Percentiles rank a stretch among this genome's conserved stretches.
Evolutionary conservation across 148 eudicot species (phyloP).

Genomic region (Euryodendron excelsum): DNA sequence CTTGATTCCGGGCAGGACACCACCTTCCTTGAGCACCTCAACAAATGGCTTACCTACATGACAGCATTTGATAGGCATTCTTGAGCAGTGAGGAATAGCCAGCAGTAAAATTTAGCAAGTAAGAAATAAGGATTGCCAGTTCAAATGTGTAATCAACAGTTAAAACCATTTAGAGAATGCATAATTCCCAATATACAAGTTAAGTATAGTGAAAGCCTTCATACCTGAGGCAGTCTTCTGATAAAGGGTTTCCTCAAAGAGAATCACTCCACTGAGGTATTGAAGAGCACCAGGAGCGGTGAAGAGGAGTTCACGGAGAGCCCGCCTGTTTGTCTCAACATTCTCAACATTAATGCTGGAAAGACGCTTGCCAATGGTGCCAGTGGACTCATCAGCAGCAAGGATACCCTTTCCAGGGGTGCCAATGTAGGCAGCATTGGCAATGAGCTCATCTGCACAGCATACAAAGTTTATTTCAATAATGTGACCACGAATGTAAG

Average conservation of each 20-base stretch:
- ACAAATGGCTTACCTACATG: slow-evolving; percentile 77
- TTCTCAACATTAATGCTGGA: slow-evolving; percentile 86
- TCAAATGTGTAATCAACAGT: no score
- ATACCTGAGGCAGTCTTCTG: slow-evolving; percentile 81
- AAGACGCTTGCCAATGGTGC: slow-evolving; percentile 89
- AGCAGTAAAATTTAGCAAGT: no score
- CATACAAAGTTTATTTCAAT: background rate
- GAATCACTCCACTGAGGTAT: slow-evolving; percentile 88
- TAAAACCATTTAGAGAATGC: no score
- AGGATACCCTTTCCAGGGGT: slow-evolving; percentile 98
- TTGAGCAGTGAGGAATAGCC: background rate
- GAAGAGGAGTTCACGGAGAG: slow-evolving; percentile 94
- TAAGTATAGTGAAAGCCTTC: background rate
- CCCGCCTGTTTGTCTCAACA: slow-evolving; percentile 82
- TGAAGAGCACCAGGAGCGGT: slow-evolving; percentile 74
- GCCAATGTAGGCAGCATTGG: slow-evolving; percentile 83
- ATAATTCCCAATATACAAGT: background rate
- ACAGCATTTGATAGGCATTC: background rate
- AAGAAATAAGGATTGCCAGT: no score
- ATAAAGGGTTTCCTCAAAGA: slow-evolving; percentile 89
- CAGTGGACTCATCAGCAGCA: slow-evolving; percentile 96
- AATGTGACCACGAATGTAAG: background rate
- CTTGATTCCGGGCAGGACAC: slow-evolving; percentile 89
- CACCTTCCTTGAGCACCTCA: slow-evolving; percentile 74
- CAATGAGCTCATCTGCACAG: slow-evolving; percentile 79